These are phyloP conservation scores for Plantago rigida DNA, from an alignment of 305 asterid genomes.

Conservation along the genomic window DNA sequence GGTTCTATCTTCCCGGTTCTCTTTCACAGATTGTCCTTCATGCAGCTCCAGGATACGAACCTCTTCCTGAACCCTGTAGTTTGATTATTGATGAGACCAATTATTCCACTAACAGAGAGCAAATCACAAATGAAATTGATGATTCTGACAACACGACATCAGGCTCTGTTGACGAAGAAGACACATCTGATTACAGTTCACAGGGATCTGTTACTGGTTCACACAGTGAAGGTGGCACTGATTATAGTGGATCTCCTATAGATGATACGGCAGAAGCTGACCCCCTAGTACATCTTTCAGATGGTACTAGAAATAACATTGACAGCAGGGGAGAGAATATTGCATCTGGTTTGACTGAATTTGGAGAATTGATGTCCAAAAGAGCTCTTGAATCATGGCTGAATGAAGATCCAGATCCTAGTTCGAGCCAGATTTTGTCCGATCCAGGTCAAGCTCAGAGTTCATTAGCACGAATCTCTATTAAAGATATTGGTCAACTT, in stretches of 20 bases:
- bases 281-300: conserved; percentile 66
- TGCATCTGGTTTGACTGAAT: conserved; percentile 43
- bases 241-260: conserved; percentile 38
- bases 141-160: conserved; percentile 51
- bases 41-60: conserved; percentile 99
- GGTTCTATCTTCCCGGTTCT: conserved; percentile 93
- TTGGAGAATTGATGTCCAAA: conserved; percentile 68
- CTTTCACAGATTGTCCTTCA: conserved; percentile 95
- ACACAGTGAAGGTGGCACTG: conserved; percentile 37
- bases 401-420: conserved; percentile 50
- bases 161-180: conserved; percentile 72
- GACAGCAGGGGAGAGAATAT: conserved; percentile 32
- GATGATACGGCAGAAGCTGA: conserved; percentile 40
- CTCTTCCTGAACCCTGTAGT: conserved; percentile 90
- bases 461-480: conserved; percentile 78
- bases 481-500: conserved; percentile 64
- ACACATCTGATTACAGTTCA: conserved; percentile 58
- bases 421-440: conserved; percentile 39
- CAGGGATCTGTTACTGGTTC: conserved; percentile 54
- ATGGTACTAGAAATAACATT: conserved; percentile 37
- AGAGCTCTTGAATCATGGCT: conserved; percentile 86
- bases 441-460: conserved; percentile 38
- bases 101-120: conserved; percentile 26
- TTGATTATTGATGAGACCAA: conserved; percentile 38
- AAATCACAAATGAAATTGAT: conserved; percentile 37